Evolutionary conservation across 768 basidiomycete species (phyloP), one percentile per base, ranked within the genome.

Genomic region (Pisolithus sp.): DNA sequence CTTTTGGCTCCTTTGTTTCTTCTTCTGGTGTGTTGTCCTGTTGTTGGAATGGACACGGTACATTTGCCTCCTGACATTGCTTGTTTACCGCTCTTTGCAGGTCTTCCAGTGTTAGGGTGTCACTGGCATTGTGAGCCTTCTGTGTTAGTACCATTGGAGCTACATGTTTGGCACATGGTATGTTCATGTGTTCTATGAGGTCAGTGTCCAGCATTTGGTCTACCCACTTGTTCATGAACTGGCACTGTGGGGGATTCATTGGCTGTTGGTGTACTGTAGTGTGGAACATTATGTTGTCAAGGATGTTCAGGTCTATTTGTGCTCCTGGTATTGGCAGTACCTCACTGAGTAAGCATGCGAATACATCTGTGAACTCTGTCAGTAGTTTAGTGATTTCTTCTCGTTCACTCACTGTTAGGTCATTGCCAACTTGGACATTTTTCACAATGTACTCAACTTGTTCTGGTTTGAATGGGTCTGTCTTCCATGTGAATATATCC

Each of bases 401-500:
- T n/a, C n/a, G n/a, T n/a, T n/a, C n/a, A n/a, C n/a, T n/a, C n/a
- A n/a, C n/a, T n/a, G n/a, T n/a, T n/a, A n/a, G n/a, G n/a, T n/a
- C n/a, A n/a, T n/a, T n/a, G n/a, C n/a, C n/a, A n/a, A n/a, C n/a
- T n/a, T n/a, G n/a, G n/a, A n/a, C n/a, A n/a, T n/a, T n/a, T n/a
- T n/a, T n/a, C n/a, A n/a, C n/a, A n/a, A n/a, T n/a, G n/a, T n/a
- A n/a, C n/a, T n/a, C n/a, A n/a, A n/a, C n/a, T n/a, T n/a, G n/a
- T n/a, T n/a, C n/a, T n/a, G n/a, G n/a, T n/a, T n/a, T n/a, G n/a
- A n/a, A n/a, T n/a, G n/a, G n/a, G n/a, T n/a, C n/a, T n/a, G n/a
- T n/a, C n/a, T 51, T 78, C 72, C 75, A 58, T 1, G 73, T 71
- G 48, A 74, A 77, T 23, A 66, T 57, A 51, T 76, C 73, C n/a